phyloP scores from a whole-genome alignment of 2,329 filamentous ascomycete species.

The Beauveria medogensis region DNA sequence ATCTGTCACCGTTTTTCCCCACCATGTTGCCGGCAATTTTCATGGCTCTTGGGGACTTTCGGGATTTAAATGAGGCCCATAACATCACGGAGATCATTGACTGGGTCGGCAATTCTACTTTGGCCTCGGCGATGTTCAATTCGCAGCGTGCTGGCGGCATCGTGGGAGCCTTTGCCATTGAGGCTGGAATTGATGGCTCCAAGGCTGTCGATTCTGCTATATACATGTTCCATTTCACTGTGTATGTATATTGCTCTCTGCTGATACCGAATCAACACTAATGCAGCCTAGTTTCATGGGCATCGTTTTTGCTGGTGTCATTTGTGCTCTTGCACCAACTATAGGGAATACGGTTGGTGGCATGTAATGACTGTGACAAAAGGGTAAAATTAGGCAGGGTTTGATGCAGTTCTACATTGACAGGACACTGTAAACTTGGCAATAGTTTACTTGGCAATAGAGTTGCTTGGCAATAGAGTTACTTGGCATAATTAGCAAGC shows the following conservation, averaged over 20 bases:
- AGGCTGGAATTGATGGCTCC: background rate
- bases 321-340: background rate
- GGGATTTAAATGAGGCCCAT: too few species aligned
- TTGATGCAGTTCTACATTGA: background rate
- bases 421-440: background rate
- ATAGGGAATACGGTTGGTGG: too few species aligned
- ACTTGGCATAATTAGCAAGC: background rate
- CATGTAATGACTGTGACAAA: too few species aligned
- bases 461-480: background rate
- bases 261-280: constrained; percentile 13
- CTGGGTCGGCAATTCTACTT: too few species aligned
- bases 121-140: too few species aligned
- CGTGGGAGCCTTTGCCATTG: constrained; percentile 1
- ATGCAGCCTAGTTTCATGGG: constrained; percentile 16
- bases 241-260: constrained; percentile 17
- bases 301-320: constrained; percentile 15
- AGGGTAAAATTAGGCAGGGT: background rate
- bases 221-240: constrained; percentile 15
- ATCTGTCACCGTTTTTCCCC: too few species aligned
- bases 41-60: too few species aligned
- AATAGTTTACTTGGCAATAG: background rate
- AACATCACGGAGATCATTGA: too few species aligned
- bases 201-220: constrained; percentile 7
- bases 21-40: too few species aligned
- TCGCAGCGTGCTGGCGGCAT: background rate